Evolutionary conservation across 345 rosid genomes (phyloP), one percentile per base, ranked within the genome.

Genomic region (Anastatica hierochuntica): DNA sequence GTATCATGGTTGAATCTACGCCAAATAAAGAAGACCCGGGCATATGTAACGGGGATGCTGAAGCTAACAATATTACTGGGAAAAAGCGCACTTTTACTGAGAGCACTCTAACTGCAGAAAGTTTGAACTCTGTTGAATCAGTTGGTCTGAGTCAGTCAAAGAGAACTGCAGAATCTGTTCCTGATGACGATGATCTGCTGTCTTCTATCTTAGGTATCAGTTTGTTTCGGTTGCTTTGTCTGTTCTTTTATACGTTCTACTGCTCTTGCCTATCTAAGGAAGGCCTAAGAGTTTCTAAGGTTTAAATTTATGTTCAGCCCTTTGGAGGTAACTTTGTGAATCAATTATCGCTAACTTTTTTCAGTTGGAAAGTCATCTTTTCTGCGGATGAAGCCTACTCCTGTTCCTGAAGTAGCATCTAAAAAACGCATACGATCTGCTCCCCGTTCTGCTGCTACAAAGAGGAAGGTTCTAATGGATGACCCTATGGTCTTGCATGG

Each of bases 401-500:
- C 82, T 35, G 79, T 69, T 11, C 73, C 67, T 62, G 87, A 83
- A 73, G 53, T 77, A 43, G 71, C 71, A 59, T 56, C 96, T 23
- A 70, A 62, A 43, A 94, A 94, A 65, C 92, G 95, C 42, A 13
- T 54, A 14, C 79, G 81, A 35, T 45, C 80, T 69, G 71, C 80
- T 44, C 67, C 81, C 8, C 83, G 81, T 37, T 54, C 84, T 54
- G 77, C 76, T 71, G 76, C 77, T 50, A 55, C 65, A 18, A 94
- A 84, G 82, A 84, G 97, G 77, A 94, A 94, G 81, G 89, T 84
- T 73, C 81, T 79, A 51, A 74, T 88, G 80, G 99, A 94, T 68
- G 97, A 94, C 59, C 64, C 73, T 11, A 83, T 88, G 97, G 97
- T 88, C 74, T 75, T 94, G 73, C 97, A 76, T 39, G 99, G 99